Base-by-base conservation (phyloP, 495 filamentous ascomycete species). In the Jackrogersella minutella region DNA sequence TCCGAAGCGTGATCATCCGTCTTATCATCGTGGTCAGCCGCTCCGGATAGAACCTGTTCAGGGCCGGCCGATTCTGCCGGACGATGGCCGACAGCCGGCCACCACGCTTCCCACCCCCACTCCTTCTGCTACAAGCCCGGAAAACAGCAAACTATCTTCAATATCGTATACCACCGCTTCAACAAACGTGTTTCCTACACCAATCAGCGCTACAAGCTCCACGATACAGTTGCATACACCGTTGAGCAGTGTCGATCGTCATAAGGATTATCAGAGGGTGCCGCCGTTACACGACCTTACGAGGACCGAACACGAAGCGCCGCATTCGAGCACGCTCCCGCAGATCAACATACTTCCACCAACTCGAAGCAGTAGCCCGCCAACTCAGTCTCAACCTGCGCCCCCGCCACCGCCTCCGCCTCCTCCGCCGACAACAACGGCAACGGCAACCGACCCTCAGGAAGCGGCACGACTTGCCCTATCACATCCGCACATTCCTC, bases 401-500 rank as follows among this genome's bases (percentile, higher is more conserved):
- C 40, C 74, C 49, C 64, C 70, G 22, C 66, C 76, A 5, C 66
- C 72, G 1, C 69, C 76, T 33, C 69, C 74, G 16, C 69, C 77
- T 26, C 70, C 75, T 36, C 71, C 61, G 56, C 40, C 69, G 51
- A 30, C 26, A 26, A 41, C 70, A 22, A 65, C 69, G 8, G 47
- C 64, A 28, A 57, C 70, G 21, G 71, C 73, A 43, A 78, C 79
- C 59, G 78, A 79, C 64, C 80, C 79, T 11, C 86, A 88, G 68
- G 81, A 84, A 28, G 85, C 85, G 1, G 85, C 88, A 22, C 85
- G 86, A 67, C 79, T 87, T 3, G 85, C 88, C 13, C 74, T 87
- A 39, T 83, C 83, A 14, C 84, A 85, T 69, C 73, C 80, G 36
- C 74, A 80, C 66, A 74, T 79, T 59, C 73, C 83, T 34, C 66